Evolutionary conservation across 306 rosid species (phyloP).

Genomic region (Vigna hirtella): DNA sequence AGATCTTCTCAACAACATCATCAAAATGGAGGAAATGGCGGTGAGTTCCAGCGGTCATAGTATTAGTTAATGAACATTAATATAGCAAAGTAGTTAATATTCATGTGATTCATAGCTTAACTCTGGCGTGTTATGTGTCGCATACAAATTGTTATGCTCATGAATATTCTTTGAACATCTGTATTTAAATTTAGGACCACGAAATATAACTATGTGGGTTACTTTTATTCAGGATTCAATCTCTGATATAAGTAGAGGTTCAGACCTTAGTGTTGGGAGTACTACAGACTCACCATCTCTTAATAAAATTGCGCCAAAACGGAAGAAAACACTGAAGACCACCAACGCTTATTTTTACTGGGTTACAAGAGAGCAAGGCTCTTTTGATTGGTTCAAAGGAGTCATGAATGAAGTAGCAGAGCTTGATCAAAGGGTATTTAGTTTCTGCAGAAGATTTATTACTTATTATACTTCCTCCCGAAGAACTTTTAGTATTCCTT

Average conservation of each 20-base stretch:
- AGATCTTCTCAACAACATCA: slow-evolving; percentile 90
- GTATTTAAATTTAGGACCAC: neutral
- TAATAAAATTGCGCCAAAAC: slow-evolving; percentile 64
- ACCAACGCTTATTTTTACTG: slow-evolving; percentile 97
- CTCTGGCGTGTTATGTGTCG: slow-evolving; percentile 23
- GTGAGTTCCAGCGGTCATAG: slow-evolving; percentile 61
- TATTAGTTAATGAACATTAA: slow-evolving; percentile 3
- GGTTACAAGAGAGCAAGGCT: slow-evolving; percentile 99
- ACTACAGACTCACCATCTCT: slow-evolving; percentile 56
- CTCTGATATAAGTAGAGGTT: slow-evolving; percentile 67
- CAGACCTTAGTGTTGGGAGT: slow-evolving; percentile 67
- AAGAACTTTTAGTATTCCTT: slow-evolving; percentile 24
- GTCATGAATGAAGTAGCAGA: slow-evolving; percentile 99
- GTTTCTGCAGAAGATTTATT: slow-evolving; percentile 32
- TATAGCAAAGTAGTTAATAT: neutral
- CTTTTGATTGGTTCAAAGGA: slow-evolving; percentile 99
- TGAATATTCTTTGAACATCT: slow-evolving; percentile 24
- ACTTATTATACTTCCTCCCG: slow-evolving; percentile 35
- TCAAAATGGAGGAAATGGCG: slow-evolving; percentile 94
- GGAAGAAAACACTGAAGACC: slow-evolving; percentile 79
- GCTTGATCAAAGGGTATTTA: slow-evolving; percentile 87
- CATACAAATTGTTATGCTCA: neutral
- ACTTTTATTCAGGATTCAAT: slow-evolving; percentile 64
- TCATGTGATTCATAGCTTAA: neutral
- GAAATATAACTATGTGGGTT: slow-evolving; percentile 33